These are phyloP conservation scores for Epichloe coenophiala DNA, from an alignment of 2,329 filamentous ascomycete species.

Conservation along the genomic window DNA sequence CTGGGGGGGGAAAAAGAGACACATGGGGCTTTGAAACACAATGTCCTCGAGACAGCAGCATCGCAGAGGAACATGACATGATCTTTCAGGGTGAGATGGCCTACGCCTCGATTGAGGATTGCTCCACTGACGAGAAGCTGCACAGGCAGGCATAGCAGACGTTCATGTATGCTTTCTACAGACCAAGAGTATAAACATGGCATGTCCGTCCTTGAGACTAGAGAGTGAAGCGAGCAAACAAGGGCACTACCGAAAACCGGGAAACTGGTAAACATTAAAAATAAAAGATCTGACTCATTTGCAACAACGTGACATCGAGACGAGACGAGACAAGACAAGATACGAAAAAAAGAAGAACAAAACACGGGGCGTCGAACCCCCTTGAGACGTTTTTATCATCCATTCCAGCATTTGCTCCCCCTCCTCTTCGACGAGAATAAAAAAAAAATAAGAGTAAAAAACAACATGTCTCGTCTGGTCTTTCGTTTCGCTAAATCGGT, in stretches of 20 bases:
- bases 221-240: too few relatives aligned
- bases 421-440: background rate
- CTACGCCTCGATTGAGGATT: too few relatives aligned
- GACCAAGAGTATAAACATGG: too few relatives aligned
- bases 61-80: too few relatives aligned
- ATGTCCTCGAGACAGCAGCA: too few relatives aligned
- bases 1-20: too few relatives aligned
- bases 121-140: too few relatives aligned
- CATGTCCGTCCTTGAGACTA: too few relatives aligned
- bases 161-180: too few relatives aligned
- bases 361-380: background rate
- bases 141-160: too few relatives aligned
- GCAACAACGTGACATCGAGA: background rate
- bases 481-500: background rate
- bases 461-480: slow-evolving; percentile 1
- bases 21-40: too few relatives aligned
- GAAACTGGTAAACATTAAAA: background rate
- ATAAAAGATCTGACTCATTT: background rate
- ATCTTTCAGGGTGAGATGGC: too few relatives aligned
- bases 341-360: background rate
- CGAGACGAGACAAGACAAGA: background rate
- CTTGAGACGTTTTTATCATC: background rate
- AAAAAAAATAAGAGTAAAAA: background rate
- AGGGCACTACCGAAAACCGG: background rate
- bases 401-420: background rate